Evolutionary conservation across 208 protist genomes (phyloP).

Genomic region (Vickermania ingenoplastis): DNA sequence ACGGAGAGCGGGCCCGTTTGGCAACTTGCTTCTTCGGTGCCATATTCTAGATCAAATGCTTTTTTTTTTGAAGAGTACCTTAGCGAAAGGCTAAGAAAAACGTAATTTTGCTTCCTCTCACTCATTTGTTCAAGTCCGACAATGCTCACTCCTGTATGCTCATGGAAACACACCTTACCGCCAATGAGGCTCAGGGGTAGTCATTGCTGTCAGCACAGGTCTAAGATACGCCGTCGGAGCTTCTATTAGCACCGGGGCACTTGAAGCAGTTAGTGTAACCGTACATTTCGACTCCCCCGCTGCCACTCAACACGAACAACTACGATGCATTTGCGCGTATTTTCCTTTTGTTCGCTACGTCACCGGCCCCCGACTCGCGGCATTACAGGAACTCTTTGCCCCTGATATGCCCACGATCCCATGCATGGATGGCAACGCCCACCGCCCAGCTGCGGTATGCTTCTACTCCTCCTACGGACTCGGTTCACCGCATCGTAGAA

Average conservation of each 20-base stretch:
- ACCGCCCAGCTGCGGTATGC: background rate
- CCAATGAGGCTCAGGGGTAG: background rate
- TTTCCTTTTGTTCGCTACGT: background rate
- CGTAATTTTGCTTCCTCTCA: background rate
- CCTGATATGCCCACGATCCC: constrained; percentile 2
- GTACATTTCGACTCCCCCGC: background rate
- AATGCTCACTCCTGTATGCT: constrained; percentile 1
- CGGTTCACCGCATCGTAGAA: background rate
- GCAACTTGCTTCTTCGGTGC: too few relatives aligned
- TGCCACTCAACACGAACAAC: background rate
- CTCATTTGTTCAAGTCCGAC: background rate
- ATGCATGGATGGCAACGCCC: constrained; percentile 4
- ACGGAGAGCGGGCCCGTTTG: too few relatives aligned
- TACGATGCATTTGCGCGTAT: background rate
- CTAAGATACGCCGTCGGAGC: background rate
- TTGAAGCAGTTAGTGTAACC: constrained; percentile 2
- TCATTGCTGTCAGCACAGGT: background rate
- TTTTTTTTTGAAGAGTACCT: too few relatives aligned
- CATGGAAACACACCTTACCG: constrained; percentile 2
- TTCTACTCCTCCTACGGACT: background rate
- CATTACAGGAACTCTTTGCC: background rate
- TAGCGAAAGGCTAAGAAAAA: too few relatives aligned
- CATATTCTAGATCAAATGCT: too few relatives aligned
- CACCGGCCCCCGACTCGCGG: background rate
- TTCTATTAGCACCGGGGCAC: background rate